Evolutionary conservation across 768 basidiomycete species (phyloP).

Genomic region (Tephrocybe sp.): DNA sequence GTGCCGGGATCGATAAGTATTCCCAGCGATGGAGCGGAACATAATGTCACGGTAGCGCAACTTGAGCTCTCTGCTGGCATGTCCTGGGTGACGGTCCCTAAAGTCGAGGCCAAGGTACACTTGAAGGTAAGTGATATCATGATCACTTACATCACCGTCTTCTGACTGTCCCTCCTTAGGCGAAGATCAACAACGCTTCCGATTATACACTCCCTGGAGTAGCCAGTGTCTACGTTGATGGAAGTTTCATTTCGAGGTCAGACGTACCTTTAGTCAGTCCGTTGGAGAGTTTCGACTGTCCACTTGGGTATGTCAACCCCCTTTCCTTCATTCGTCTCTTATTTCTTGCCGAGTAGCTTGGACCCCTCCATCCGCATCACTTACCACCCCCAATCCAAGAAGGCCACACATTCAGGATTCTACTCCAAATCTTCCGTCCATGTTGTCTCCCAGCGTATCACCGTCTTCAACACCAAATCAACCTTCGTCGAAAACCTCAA

Average conservation of each 20-base stretch:
- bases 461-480: constrained; percentile 37
- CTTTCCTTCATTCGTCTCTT: not conserved
- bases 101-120: constrained; percentile 36
- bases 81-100: constrained; percentile 43
- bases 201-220: constrained; percentile 49
- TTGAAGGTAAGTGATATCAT: constrained; percentile 30
- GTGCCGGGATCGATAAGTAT: constrained; percentile 43
- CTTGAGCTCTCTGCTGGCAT: constrained; percentile 36
- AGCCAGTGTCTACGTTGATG: constrained; percentile 51
- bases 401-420: constrained; percentile 32
- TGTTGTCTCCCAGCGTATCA: constrained; percentile 36
- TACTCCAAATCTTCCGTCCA: constrained; percentile 32
- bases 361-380: constrained; percentile 41
- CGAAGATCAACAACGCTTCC: constrained; percentile 52
- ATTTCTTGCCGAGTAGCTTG: constrained; percentile 21
- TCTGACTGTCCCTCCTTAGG: constrained; percentile 25
- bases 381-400: constrained; percentile 38
- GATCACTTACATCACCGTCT: not conserved
- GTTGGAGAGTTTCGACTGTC: constrained; percentile 44
- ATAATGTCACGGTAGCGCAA: constrained; percentile 42
- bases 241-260: constrained; percentile 52
- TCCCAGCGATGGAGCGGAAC: constrained; percentile 37
- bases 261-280: constrained; percentile 41
- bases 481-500: constrained; percentile 28
- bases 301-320: constrained; percentile 37